phyloP scores from a whole-genome alignment of 2,329 filamentous ascomycete species.

The Neopestalotiopsis sp. region DNA sequence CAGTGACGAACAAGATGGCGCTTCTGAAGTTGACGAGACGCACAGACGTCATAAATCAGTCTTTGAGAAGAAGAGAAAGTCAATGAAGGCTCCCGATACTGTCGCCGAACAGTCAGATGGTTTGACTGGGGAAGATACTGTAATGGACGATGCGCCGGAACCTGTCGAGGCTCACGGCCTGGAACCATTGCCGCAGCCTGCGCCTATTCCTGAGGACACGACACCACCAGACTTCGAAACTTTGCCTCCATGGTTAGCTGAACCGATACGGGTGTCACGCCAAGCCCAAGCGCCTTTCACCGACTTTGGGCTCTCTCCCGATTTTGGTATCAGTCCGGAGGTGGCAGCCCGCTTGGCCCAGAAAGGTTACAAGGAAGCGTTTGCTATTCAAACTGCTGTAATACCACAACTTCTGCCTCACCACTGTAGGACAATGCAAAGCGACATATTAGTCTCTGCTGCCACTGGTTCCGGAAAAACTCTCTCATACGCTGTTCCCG shows the following conservation, averaged over 20 bases:
- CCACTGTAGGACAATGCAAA: slow-evolving; percentile 63
- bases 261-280: slow-evolving; percentile 72
- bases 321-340: slow-evolving; percentile 67
- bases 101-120: slow-evolving; percentile 27
- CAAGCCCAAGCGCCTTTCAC: slow-evolving; percentile 66
- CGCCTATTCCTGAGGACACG: slow-evolving; percentile 60
- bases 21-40: slow-evolving; percentile 23
- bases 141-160: slow-evolving; percentile 28
- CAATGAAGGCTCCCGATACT: slow-evolving; percentile 52
- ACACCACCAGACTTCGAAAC: slow-evolving; percentile 75
- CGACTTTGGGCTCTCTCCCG: slow-evolving; percentile 42
- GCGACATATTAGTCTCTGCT: slow-evolving; percentile 88
- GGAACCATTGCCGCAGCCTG: slow-evolving; percentile 81
- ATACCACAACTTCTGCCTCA: slow-evolving; percentile 77
- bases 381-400: slow-evolving; percentile 80
- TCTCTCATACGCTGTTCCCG: slow-evolving; percentile 85
- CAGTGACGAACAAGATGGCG: slow-evolving; percentile 15
- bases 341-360: slow-evolving; percentile 66
- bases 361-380: slow-evolving; percentile 74
- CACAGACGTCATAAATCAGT: slow-evolving; percentile 53
- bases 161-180: slow-evolving; percentile 69
- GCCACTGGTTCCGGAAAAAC: slow-evolving; percentile 97
- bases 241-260: slow-evolving; percentile 80
- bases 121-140: slow-evolving; percentile 33
- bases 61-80: slow-evolving; percentile 61